Percentiles rank a stretch among this genome's conserved stretches.
Evolutionary conservation across 2,329 filamentous ascomycete genomes (phyloP).

Genomic region (Drechslera avenae): DNA sequence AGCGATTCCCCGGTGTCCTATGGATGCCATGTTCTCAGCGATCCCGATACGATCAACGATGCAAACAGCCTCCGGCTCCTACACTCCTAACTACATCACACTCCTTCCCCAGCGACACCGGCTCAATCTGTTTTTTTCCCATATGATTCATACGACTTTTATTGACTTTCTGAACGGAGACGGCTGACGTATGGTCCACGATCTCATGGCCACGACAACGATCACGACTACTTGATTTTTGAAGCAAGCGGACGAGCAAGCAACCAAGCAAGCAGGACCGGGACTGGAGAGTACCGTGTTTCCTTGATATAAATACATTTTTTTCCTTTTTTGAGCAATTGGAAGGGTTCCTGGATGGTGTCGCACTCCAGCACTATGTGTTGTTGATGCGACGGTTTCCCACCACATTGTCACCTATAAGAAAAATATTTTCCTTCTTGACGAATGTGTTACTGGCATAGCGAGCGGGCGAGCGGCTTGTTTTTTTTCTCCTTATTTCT

Average conservation of each 20-base stretch:
- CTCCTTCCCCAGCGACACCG: conserved; percentile 29
- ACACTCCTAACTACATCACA: conserved; percentile 38
- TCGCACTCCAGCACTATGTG: conserved; percentile 15
- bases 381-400: conserved; percentile 8
- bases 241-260: conserved; percentile 3
- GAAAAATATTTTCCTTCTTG: conserved; percentile 26
- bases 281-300: conserved; percentile 11
- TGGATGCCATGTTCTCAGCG: conserved; percentile 42
- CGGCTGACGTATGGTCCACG: conserved; percentile 37
- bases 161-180: conserved; percentile 26
- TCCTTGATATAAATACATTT: conserved; percentile 15
- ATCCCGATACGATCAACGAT: conserved; percentile 18
- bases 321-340: conserved; percentile 10
- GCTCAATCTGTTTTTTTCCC: conserved; percentile 21
- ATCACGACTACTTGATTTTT: conserved; percentile 20
- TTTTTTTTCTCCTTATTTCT: conserved; percentile 10
- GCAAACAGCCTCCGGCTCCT: conserved; percentile 20
- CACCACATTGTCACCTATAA: conserved; percentile 1
- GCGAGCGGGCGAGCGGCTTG: conserved; percentile 37
- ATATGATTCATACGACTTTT: conserved; percentile 30
- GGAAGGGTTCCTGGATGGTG: conserved; percentile 10
- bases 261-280: conserved; percentile 9
- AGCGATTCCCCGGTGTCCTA: conserved; percentile 48
- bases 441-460: conserved; percentile 49
- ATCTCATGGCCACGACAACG: conserved; percentile 29